Base-by-base conservation (phyloP, 2,329 filamentous ascomycete genomes). In the Scedosporium dehoogii region DNA sequence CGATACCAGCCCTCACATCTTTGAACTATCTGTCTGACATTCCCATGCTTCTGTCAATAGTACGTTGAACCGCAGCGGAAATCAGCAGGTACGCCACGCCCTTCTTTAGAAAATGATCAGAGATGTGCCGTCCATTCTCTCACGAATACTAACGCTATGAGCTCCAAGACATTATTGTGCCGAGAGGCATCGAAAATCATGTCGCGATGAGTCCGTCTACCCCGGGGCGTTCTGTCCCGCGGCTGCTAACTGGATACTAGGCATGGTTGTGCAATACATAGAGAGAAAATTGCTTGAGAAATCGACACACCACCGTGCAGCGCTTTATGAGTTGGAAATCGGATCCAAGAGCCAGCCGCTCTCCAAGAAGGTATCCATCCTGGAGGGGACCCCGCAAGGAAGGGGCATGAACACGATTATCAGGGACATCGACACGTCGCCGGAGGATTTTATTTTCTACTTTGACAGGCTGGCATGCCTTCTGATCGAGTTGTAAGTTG, bases 371-470 rank as follows among this genome's bases (percentile, higher is more conserved):
- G 89, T 96, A 42, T 79, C 89, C 4, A 74, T 96, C 16, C 77
- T 97, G 63, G 80, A 87, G 53, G 83, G 90, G 65, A 96, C 90
- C 1, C 83, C 87, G 7, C 94, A 99, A 73, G 81, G 97, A 62
- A 82, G 81, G 63, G 92, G 87, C 57, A 96, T 99, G 84, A 92
- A 91, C 72, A 97, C 92, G 0, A 89, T 97, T 63, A 84, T 99
- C 48, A 88, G 96, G 70, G 84, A 94, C 68, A 88, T 90, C 18
- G 82, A 86, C 58, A 93, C 91, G 0, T 79, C 83, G 6, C 83
- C 90, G 51, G 93, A 96, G 71, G 92, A 97, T 68, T 97, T 97
- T 72, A 91, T 96, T 65, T 97, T 97, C 75, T 97, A 97, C 75
- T 97, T 97, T 73, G 92, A 99, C 74, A 85, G 94, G 44, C 79